phyloP scores from a whole-genome alignment of 108 stramenopile species.

The Halocafeteria seosinensis region DNA sequence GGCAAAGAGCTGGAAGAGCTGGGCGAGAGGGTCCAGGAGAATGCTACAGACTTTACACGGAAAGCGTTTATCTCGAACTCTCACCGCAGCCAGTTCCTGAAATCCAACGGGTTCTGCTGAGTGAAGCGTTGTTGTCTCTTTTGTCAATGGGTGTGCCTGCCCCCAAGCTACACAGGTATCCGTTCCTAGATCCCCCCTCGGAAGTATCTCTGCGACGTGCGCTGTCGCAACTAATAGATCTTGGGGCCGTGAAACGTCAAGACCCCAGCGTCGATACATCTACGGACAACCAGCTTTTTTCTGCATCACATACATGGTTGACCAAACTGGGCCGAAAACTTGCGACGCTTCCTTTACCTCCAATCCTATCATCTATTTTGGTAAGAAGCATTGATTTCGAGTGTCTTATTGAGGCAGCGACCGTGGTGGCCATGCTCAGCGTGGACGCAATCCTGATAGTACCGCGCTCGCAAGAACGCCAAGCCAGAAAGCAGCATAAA shows the following conservation, averaged over 20 bases:
- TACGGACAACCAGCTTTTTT: too few species aligned
- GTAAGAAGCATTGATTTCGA: too few species aligned
- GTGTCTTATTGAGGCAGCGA: too few species aligned
- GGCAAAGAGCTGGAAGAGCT: slow-evolving; percentile 37
- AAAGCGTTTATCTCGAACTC: slow-evolving; percentile 38
- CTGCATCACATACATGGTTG: too few species aligned
- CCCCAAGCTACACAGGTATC: slow-evolving; percentile 45
- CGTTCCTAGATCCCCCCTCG: slow-evolving; percentile 51
- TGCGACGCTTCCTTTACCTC: too few species aligned
- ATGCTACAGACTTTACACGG: slow-evolving; percentile 41
- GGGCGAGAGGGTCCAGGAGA: slow-evolving; percentile 38
- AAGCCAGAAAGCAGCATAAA: too few species aligned
- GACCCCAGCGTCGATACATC: too few species aligned
- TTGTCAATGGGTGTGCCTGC: slow-evolving; percentile 77
- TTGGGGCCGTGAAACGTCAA: slow-evolving; percentile 40
- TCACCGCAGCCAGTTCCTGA: slow-evolving; percentile 55
- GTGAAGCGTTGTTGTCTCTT: slow-evolving; percentile 67
- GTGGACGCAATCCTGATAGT: too few species aligned
- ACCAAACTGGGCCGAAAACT: too few species aligned
- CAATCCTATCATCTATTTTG: too few species aligned
- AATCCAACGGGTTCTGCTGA: slow-evolving; percentile 60
- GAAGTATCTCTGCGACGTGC: slow-evolving; percentile 26
- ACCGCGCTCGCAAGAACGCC: too few species aligned
- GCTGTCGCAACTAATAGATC: slow-evolving; percentile 16
- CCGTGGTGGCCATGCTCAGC: too few species aligned